Evolutionary conservation across 2,329 filamentous ascomycete species (phyloP), one percentile per base, ranked within the genome.

Genomic region (Alternaria triticimaculans): DNA sequence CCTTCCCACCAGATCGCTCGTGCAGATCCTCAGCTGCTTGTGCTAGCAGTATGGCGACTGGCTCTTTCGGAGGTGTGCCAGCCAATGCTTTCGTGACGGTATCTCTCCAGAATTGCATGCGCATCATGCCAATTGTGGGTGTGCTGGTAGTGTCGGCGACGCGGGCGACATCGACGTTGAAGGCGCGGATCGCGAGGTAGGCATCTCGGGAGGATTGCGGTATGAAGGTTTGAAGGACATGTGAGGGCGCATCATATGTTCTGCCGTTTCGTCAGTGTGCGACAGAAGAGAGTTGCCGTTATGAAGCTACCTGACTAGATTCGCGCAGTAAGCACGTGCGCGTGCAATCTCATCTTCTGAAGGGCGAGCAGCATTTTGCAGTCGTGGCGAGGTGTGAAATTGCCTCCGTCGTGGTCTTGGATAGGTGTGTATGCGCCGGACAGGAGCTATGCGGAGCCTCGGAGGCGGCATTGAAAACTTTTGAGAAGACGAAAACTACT

Each of bases 51-150:
- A 97, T 87, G 62, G 94, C 95, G 45, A 97, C 92, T 21, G 96
- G 96, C 78, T 99, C 94, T 74, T 94, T 93, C 2, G 94, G 94
- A 1, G 96, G 94, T 0, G 85, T 84, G 30, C 91, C 92, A 2
- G 90, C 86, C 64, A 97, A 91, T 2, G 92, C 91, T 65, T 90
- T 90, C 58, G 90, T 87, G 55, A 99, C 84, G 5, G 92, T 89
- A 72, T 98, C 94, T 54, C 92, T 89, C 92, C 96, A 98, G 84
- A 98, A 98, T 79, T 97, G 93, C 81, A 97, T 90, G 68, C 96
- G 93, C 86, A 98, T 89, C 56, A 90, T 86, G 54, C 93, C 95
- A 64, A 98, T 92, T 5, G 90, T 91, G n/a, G 92, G 89, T 64
- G 92, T 96, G 50, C 92, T 96, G 20, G 96, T 94, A 12, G 92